Evolutionary conservation across 2,329 filamentous ascomycete species (phyloP).

Genomic region (Colletotrichum orchidophilum): DNA sequence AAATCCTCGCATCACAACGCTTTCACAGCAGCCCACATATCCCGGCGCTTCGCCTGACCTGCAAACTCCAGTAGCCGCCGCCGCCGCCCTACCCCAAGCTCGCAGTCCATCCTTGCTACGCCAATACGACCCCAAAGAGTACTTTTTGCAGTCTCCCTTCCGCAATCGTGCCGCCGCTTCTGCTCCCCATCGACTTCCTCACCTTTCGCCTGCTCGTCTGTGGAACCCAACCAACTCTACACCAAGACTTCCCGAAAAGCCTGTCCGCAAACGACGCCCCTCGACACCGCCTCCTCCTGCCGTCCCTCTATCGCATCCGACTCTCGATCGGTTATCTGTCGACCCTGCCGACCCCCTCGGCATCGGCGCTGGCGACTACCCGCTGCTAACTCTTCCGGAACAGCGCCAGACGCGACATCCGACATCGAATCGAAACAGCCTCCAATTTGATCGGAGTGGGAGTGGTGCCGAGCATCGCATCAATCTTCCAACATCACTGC

Average conservation of each 20-base stretch:
- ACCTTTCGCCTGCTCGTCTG: constrained; percentile 59
- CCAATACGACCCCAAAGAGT: constrained; percentile 34
- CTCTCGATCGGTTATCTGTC: constrained; percentile 47
- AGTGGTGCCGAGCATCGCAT: constrained; percentile 57
- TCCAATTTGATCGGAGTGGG: constrained; percentile 58
- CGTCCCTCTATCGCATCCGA: constrained; percentile 58
- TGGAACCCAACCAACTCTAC: constrained; percentile 72
- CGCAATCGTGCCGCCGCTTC: constrained; percentile 49
- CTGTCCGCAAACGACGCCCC: constrained; percentile 54
- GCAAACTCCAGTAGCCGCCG: constrained; percentile 29
- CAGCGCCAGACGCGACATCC: constrained; percentile 57
- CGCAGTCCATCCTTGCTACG: constrained; percentile 31
- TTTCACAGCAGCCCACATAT: constrained; percentile 45
- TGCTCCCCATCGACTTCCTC: constrained; percentile 46
- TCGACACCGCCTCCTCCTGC: constrained; percentile 64
- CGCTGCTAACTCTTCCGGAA: constrained; percentile 61
- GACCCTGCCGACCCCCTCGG: constrained; percentile 48
- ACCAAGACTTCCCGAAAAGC: constrained; percentile 50
- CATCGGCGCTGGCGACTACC: constrained; percentile 56
- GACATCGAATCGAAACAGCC: constrained; percentile 55
- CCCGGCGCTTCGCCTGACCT: constrained; percentile 37
- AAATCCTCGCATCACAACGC: constrained; percentile 41
- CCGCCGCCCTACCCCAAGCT: constrained; percentile 24
- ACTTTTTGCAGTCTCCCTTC: constrained; percentile 51
- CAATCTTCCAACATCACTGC: constrained; percentile 63